A percentile compares a stretch with the other conserved stretches of the same genome.
Conservation (phyloP, 139 green algal species). For the Chlorella sp. region DNA sequence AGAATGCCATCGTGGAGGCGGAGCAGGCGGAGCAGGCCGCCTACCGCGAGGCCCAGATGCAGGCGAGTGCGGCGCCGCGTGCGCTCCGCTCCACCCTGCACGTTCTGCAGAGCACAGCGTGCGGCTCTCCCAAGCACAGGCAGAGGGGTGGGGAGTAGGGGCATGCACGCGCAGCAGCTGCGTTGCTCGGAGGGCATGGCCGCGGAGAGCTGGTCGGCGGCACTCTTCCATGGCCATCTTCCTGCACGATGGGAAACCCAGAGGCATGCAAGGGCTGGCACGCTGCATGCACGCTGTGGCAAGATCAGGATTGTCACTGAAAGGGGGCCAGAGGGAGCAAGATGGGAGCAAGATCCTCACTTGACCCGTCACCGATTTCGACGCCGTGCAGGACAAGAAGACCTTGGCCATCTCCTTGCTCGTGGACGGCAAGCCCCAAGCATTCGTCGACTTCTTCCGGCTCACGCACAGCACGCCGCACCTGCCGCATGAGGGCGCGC, state of each 20-base stretch:
- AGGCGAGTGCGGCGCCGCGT: no score
- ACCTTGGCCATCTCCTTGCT: constrained; percentile 36
- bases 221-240: no score
- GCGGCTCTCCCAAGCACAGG: no score
- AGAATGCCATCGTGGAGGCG: constrained; percentile 17
- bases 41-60: constrained; percentile 15
- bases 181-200: no score
- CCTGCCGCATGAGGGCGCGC: background rate
- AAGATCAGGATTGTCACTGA: background rate
- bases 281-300: no score
- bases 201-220: no score
- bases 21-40: constrained; percentile 21
- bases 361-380: background rate
- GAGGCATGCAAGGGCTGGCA: background rate
- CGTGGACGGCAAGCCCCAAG: constrained; percentile 40
- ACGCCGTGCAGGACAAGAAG: constrained; percentile 43
- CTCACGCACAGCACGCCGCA: constrained; percentile 19
- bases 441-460: constrained; percentile 54
- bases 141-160: no score
- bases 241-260: no score
- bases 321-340: background rate
- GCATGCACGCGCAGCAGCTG: no score
- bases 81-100: no score
- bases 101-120: no score
- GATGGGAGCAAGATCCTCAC: background rate